Evolutionary conservation across 345 rosid species (phyloP), one percentile per base, ranked within the genome.

Genomic region (Citrus australasica): DNA sequence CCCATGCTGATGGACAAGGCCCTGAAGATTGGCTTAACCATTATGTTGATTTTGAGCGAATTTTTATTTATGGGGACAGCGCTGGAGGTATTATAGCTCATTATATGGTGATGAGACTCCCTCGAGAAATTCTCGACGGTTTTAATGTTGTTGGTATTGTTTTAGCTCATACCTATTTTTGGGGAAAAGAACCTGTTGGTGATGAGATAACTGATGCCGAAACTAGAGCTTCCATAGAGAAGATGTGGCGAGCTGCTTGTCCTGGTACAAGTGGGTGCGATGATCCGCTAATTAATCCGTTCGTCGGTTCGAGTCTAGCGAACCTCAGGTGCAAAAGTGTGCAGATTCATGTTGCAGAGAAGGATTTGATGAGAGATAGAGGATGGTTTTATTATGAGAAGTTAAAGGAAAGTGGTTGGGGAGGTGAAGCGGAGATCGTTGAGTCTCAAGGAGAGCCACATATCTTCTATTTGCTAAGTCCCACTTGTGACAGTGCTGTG

Each of bases 201-300:
- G 19, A 27, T 6, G 85, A 82, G 71, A 1, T 7, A 1, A 69
- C 2, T 30, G 30, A 30, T 30, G 30, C 30, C 27, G 37, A 9
- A 3, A 13, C 6, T 11, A 70, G 85, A 33, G 30, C 14, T 0
- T 24, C 3, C 6, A 5, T 35, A 0, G 87, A 79, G 13, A 13
- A 4, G 19, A 0, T 83, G 0, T 88, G 85, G 83, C 10, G 72
- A 16, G 42, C 81, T 0, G 82, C 82, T 35, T 73, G 79, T 14
- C 92, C 92, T 2, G 35, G 32, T 9, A 86, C 83, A 19, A 55
- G 82, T 0, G 91, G 93, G 25, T 51, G 66, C 4, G 86, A 86
- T 55, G 92, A 91, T 53, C 93, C 87, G 22, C 69, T 33, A 79
- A 6, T 91, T 0, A 85, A 90, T 30, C 90, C 89, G 48, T 74